These are phyloP conservation scores for Coelastrella sp. DNA, from an alignment of 139 green algal genomes.

Conservation along the genomic window DNA sequence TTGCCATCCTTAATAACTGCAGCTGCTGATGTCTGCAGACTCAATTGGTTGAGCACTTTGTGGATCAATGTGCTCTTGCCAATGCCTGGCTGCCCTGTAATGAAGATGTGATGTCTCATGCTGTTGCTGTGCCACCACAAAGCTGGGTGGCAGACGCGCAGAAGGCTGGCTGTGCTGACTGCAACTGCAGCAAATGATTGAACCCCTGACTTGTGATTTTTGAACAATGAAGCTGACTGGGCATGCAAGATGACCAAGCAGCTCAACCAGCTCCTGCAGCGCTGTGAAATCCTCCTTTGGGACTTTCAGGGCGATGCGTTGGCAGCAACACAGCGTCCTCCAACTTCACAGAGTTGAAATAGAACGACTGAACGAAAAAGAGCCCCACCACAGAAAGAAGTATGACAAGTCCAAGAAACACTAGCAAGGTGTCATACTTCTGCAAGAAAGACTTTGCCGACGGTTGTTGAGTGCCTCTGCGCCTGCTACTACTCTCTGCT, in stretches of 20 bases:
- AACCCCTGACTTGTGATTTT: too few relatives aligned
- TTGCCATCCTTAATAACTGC: too few relatives aligned
- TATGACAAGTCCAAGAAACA: not conserved
- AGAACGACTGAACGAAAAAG: conserved; percentile 5
- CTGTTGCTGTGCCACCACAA: not conserved
- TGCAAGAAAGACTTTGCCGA: not conserved
- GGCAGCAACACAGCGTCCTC: not conserved
- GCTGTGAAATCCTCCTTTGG: too few relatives aligned
- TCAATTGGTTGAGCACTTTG: not conserved
- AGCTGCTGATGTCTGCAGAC: not conserved
- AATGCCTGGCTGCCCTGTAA: conserved; percentile 52
- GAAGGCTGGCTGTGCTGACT: too few relatives aligned
- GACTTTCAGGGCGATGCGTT: too few relatives aligned
- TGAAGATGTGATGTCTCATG: conserved; percentile 49
- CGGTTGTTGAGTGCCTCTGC: not conserved
- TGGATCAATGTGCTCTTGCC: conserved; percentile 53
- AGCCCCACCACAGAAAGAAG: conserved; percentile 10
- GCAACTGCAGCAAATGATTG: too few relatives aligned
- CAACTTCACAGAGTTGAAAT: not conserved
- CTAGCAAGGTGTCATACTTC: conserved; percentile 28
- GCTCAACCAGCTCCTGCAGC: too few relatives aligned
- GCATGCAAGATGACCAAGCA: too few relatives aligned
- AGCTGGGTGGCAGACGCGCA: too few relatives aligned
- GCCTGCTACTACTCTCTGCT: not conserved
- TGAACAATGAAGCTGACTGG: too few relatives aligned